Percentiles rank a stretch among this genome's conserved stretches.
phyloP scores from a whole-genome alignment of 148 eudicot genomes.

The Persicaria maculosa region DNA sequence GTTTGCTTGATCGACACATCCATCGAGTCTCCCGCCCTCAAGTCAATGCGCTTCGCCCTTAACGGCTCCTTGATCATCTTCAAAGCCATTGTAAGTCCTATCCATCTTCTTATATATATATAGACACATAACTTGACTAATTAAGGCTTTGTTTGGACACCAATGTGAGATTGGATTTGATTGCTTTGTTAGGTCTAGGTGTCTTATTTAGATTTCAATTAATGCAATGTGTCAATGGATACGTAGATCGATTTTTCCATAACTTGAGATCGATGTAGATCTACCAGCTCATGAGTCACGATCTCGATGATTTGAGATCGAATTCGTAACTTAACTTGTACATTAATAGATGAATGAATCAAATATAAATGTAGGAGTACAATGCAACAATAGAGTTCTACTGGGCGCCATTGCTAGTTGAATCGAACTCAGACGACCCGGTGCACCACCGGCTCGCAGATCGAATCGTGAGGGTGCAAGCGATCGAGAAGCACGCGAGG shows the following conservation, averaged over 20 bases:
- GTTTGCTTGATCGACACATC: constrained; percentile 54
- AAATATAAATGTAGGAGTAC: constrained; percentile 47
- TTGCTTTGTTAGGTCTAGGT: no score
- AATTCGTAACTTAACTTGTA: no score
- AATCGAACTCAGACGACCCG: constrained; percentile 83
- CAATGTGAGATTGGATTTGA: no score
- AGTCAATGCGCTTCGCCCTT: constrained; percentile 27
- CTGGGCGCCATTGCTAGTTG: constrained; percentile 87
- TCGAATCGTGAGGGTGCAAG: constrained; percentile 54
- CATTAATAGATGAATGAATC: neutral
- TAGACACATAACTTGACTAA: no score
- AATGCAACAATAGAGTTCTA: constrained; percentile 81
- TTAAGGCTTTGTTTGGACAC: no score
- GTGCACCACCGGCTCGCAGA: constrained; percentile 48
- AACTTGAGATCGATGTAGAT: no score
- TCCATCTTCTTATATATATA: no score
- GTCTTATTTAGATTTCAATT: no score
- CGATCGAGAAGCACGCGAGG: constrained; percentile 79
- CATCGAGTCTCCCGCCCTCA: constrained; percentile 33
- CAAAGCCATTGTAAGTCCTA: constrained; percentile 51
- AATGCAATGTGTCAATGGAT: no score
- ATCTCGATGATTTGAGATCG: no score
- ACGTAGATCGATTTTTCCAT: no score
- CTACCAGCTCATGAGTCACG: no score
- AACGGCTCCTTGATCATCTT: constrained; percentile 54